A percentile compares a stretch with the other conserved stretches of the same genome.
phyloP scores from a whole-genome alignment of 768 basidiomycete species.

The Termitomyces sp. region DNA sequence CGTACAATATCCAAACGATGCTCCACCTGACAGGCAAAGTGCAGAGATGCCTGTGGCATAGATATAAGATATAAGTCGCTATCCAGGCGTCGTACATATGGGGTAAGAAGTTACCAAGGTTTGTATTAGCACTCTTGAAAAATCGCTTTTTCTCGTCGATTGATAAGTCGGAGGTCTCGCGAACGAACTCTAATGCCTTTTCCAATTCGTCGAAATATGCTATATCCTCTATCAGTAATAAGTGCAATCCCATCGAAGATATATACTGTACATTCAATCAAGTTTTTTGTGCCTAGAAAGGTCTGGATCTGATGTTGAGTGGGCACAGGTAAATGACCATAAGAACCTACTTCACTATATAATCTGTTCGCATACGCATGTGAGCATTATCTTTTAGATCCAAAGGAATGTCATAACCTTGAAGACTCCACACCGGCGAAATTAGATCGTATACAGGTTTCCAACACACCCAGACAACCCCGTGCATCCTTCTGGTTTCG shows the following conservation, averaged over 20 bases:
- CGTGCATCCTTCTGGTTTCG: conserved; percentile 78
- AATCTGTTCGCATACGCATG: conserved; percentile 41
- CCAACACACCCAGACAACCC: conserved; percentile 85
- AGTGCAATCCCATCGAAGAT: neutral
- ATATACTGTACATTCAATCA: conserved; percentile 72
- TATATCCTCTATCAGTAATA: conserved; percentile 25
- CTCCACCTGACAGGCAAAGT: conserved; percentile 94
- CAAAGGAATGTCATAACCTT: conserved; percentile 37
- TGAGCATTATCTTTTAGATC: neutral
- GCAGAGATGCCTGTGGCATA: conserved; percentile 63
- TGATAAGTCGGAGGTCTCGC: conserved; percentile 68
- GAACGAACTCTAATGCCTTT: conserved; percentile 69
- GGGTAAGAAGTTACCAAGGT: conserved; percentile 53
- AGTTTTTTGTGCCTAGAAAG: conserved; percentile 85
- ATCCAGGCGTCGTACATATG: neutral
- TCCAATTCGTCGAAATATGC: conserved; percentile 83
- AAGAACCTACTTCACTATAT: conserved; percentile 81
- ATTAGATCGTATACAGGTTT: conserved; percentile 86
- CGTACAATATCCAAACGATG: conserved; percentile 90
- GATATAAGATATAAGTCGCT: neutral
- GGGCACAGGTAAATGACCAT: conserved; percentile 11
- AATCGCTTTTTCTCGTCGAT: conserved; percentile 90
- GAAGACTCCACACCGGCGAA: conserved; percentile 91
- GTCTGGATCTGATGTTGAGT: conserved; percentile 48
- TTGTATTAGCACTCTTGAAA: conserved; percentile 85